Conservation (phyloP, 148 eudicot genomes). For the Fagopyrum homotropicum region DNA sequence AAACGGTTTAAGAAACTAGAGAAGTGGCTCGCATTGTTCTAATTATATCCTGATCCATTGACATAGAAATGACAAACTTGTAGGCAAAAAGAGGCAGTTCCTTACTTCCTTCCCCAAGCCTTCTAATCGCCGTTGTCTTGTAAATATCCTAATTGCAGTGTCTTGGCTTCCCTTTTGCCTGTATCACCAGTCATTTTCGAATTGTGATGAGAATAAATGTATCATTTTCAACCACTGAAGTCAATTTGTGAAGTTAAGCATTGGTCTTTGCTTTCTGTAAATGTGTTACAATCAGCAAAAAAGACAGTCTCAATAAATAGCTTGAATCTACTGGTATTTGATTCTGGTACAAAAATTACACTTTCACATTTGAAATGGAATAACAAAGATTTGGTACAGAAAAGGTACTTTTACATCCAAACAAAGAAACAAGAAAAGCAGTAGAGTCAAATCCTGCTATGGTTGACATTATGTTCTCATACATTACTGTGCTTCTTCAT, state of each 20-base stretch:
- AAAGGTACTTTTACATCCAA: neutral
- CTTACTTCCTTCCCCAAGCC: neutral
- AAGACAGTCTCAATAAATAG: neutral
- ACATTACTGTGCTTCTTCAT: constrained; percentile 90
- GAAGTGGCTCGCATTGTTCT: constrained; percentile 4
- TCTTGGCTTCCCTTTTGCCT: constrained; percentile 10
- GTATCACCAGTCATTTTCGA: neutral
- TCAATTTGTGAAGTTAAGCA: neutral
- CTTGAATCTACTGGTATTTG: neutral
- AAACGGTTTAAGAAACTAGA: neutral
- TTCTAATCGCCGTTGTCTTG: neutral
- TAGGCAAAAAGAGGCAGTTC: constrained; percentile 11
- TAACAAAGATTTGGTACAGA: neutral
- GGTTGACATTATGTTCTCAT: constrained; percentile 21
- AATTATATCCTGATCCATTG: constrained; percentile 4
- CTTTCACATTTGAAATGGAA: neutral
- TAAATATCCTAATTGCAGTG: neutral
- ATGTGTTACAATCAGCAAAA: neutral
- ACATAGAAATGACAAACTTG: constrained; percentile 10
- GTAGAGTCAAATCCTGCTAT: constrained; percentile 14
- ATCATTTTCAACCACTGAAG: constrained; percentile 1
- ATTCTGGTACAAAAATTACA: neutral
- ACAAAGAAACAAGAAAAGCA: neutral
- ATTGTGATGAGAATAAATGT: neutral
- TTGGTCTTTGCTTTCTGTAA: neutral